Percentiles rank a stretch among this genome's conserved stretches.
Conservation (phyloP, 148 eudicot species). For the Beta vulgaris region DNA sequence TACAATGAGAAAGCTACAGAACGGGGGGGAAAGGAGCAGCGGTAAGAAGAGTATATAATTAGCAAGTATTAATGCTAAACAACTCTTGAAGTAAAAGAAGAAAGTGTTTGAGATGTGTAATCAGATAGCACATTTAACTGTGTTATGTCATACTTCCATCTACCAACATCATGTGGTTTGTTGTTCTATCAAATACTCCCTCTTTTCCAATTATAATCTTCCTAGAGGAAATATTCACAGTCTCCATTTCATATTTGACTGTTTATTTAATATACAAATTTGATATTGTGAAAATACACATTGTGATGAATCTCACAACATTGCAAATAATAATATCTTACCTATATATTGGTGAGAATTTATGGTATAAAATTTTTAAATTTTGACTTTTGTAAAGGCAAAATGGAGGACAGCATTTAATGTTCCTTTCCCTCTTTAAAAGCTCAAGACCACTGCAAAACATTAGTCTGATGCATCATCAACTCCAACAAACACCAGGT, state of each 20-base stretch:
- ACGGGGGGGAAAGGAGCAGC: neutral
- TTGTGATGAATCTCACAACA: too few species aligned
- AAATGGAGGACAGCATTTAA: neutral
- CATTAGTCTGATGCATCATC: neutral
- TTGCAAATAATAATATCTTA: too few species aligned
- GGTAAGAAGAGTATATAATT: neutral
- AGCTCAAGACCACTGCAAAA: neutral
- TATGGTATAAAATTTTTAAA: too few species aligned
- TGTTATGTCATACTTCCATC: neutral
- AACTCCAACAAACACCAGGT: neutral
- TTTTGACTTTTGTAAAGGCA: too few species aligned
- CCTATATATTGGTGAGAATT: too few species aligned
- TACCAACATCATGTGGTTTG: neutral
- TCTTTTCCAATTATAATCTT: too few species aligned
- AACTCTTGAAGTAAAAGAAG: neutral
- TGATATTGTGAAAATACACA: too few species aligned
- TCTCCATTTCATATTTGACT: too few species aligned
- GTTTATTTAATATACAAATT: too few species aligned
- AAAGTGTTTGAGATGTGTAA: neutral
- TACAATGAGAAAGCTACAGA: neutral
- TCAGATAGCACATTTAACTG: neutral
- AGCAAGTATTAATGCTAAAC: neutral
- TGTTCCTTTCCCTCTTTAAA: neutral
- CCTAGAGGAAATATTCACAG: too few species aligned
- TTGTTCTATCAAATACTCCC: too few species aligned